Percentiles rank a stretch among this genome's conserved stretches.
phyloP scores from a whole-genome alignment of 352 stramenopile genomes.

The Saprolegnia parasitica region DNA sequence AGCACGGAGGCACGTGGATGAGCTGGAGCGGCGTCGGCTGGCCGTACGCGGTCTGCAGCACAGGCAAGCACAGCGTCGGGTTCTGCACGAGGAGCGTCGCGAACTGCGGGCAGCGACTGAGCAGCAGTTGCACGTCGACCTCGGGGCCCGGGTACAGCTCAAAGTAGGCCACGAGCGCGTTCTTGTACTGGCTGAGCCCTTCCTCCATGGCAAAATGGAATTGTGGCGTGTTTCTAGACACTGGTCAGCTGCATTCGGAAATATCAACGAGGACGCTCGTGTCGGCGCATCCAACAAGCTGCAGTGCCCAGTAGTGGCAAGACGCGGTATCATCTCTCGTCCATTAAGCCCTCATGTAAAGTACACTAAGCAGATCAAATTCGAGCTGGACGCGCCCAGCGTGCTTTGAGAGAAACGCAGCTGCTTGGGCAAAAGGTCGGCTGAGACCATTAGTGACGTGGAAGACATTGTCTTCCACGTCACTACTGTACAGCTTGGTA shows the following conservation, averaged over 20 bases:
- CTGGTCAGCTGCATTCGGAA: no score
- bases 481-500: no score
- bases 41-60: conserved; percentile 15
- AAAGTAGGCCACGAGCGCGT: conserved; percentile 18
- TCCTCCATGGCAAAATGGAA: conserved; percentile 11
- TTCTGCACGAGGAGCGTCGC: conserved; percentile 27
- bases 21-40: conserved; percentile 14
- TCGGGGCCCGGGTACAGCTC: conserved; percentile 25
- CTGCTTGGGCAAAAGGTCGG: neutral
- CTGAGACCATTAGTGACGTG: neutral
- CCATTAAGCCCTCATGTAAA: neutral
- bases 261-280: no score
- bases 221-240: conserved; percentile 4
- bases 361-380: neutral
- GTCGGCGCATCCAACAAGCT: no score
- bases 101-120: conserved; percentile 28
- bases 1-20: conserved; percentile 22
- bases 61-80: conserved; percentile 22
- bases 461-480: no score
- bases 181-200: conserved; percentile 24
- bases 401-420: neutral
- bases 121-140: conserved; percentile 22
- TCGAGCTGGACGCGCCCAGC: no score
- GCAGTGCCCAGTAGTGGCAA: no score
- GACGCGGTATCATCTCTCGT: no score